Percentiles rank a stretch among this genome's conserved stretches.
Evolutionary conservation across 2,329 filamentous ascomycete genomes (phyloP).

Genomic region (Xylaria hypoxylon): DNA sequence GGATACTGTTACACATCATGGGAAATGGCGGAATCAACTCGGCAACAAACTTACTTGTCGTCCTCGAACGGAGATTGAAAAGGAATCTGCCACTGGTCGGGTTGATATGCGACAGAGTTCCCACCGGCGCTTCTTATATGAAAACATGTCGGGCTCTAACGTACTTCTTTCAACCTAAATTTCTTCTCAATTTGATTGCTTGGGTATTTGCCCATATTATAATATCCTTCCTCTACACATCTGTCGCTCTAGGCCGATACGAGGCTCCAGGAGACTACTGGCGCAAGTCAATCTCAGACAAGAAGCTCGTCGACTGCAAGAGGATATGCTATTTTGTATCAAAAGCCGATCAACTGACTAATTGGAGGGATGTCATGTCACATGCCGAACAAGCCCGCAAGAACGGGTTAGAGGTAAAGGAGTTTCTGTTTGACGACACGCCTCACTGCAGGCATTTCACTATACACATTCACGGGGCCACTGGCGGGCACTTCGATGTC

Average conservation of each 20-base stretch:
- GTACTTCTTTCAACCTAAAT: neutral
- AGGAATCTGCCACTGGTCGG: neutral
- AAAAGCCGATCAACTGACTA: conserved; percentile 5
- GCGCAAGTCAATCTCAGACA: neutral
- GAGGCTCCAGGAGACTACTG: neutral
- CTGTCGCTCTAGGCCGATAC: neutral
- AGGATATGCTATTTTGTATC: conserved; percentile 15
- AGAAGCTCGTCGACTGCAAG: neutral
- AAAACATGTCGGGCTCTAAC: neutral
- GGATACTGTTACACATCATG: neutral
- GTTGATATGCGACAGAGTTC: neutral
- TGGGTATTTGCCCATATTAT: neutral
- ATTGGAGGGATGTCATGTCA: conserved; percentile 19
- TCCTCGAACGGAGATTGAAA: neutral
- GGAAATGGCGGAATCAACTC: neutral
- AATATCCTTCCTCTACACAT: neutral
- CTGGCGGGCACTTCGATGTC: too few relatives aligned
- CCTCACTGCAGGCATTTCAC: conserved; percentile 13
- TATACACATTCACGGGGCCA: neutral
- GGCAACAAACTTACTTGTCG: neutral
- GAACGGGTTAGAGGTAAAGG: conserved; percentile 10
- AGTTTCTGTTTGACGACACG: conserved; percentile 14
- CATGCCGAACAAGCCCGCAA: conserved; percentile 17
- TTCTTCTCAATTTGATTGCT: neutral
- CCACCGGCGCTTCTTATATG: neutral